These are phyloP conservation scores for Scedosporium aurantiacum DNA, from an alignment of 2,329 filamentous ascomycete species.

Conservation along the genomic window DNA sequence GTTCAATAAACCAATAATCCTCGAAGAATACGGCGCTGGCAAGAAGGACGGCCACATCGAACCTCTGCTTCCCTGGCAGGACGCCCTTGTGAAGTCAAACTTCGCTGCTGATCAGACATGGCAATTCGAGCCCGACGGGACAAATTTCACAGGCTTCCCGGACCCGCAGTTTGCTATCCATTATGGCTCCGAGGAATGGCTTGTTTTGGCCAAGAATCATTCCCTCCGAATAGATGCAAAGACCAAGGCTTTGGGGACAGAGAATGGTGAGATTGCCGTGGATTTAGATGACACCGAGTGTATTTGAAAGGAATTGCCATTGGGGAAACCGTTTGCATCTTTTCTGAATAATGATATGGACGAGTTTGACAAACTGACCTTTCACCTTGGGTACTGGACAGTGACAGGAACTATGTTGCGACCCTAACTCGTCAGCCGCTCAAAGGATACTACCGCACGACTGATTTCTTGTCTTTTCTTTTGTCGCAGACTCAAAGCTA, in stretches of 20 bases:
- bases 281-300: no score
- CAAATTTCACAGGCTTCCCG: background rate
- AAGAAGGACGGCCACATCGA: background rate
- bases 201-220: background rate
- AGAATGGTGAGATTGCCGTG: background rate
- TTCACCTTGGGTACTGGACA: no score
- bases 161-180: background rate
- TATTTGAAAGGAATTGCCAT: no score
- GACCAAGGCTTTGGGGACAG: background rate
- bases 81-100: background rate
- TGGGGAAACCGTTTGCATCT: no score
- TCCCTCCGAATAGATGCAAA: background rate
- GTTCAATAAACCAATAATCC: constrained; percentile 1
- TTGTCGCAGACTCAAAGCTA: no score
- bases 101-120: background rate
- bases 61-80: background rate
- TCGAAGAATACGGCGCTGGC: background rate
- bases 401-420: no score
- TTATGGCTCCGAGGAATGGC: constrained; percentile 1
- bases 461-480: no score
- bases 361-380: no score
- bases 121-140: background rate
- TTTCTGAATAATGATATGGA: no score
- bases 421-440: no score
- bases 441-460: no score